Evolutionary conservation across 106 monocot species (phyloP).

Genomic region (Amphibolis antarctica): DNA sequence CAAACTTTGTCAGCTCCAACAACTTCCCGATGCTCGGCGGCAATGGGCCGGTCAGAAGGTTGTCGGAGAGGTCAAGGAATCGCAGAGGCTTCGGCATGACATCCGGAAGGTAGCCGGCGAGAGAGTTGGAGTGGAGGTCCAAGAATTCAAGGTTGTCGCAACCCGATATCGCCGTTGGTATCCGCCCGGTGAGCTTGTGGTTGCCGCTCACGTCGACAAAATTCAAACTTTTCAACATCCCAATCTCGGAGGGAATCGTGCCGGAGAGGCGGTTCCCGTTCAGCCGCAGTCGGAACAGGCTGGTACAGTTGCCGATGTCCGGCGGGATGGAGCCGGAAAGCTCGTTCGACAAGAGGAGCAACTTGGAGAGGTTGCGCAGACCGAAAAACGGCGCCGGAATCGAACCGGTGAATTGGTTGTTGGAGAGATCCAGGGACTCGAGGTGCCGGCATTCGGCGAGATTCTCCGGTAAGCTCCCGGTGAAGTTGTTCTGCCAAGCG

Average conservation of each 20-base stretch:
- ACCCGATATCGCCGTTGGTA: constrained; percentile 48
- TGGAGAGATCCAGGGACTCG: constrained; percentile 79
- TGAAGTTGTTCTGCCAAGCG: constrained; percentile 84
- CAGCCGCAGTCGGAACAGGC: constrained; percentile 52
- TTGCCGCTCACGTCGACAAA: constrained; percentile 77
- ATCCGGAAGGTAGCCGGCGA: constrained; percentile 47
- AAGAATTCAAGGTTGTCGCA: constrained; percentile 61
- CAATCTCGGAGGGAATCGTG: constrained; percentile 58
- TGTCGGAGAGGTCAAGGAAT: constrained; percentile 64
- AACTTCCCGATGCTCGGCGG: constrained; percentile 32
- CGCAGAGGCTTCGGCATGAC: constrained; percentile 42
- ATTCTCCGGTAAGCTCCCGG: constrained; percentile 50
- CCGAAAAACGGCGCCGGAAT: constrained; percentile 57
- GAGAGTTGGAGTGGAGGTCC: constrained; percentile 72
- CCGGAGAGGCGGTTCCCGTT: constrained; percentile 55
- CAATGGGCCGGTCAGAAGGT: constrained; percentile 41
- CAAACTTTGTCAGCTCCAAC: constrained; percentile 61
- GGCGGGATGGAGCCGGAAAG: constrained; percentile 70
- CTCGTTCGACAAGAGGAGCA: constrained; percentile 68
- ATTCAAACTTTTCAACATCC: constrained; percentile 54
- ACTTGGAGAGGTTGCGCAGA: constrained; percentile 67
- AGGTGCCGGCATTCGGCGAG: constrained; percentile 49
- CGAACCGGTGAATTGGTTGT: constrained; percentile 62
- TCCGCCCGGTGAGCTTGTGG: constrained; percentile 31
- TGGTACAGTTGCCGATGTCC: constrained; percentile 72